phyloP scores from a whole-genome alignment of 2,329 filamentous ascomycete species.

The Emmonsiellopsis sp. region DNA sequence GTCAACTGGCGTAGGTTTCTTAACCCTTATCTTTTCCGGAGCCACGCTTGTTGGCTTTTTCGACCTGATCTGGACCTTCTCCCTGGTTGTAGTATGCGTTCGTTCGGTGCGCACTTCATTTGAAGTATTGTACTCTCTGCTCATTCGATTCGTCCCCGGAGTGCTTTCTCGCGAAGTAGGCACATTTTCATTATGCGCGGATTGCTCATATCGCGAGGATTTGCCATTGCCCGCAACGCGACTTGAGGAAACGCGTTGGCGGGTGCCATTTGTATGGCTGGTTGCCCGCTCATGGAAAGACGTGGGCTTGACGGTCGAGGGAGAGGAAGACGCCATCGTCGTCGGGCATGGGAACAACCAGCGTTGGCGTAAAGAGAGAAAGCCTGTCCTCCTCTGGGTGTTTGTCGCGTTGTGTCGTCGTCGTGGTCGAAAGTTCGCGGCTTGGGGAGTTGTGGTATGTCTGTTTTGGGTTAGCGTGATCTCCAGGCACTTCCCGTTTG shows the following conservation, averaged over 20 bases:
- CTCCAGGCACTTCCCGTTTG: conserved; percentile 12
- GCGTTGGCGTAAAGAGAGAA: not conserved
- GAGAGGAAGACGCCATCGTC: conserved; percentile 13
- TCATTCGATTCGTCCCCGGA: conserved; percentile 14
- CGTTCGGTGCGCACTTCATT: conserved; percentile 33
- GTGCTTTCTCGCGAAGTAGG: conserved; percentile 9
- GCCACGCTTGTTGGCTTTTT: conserved; percentile 45
- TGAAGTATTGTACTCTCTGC: conserved; percentile 25
- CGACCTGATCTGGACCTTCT: conserved; percentile 51
- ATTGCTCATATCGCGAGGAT: conserved; percentile 9
- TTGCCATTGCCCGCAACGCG: conserved; percentile 22
- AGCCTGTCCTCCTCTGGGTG: not conserved
- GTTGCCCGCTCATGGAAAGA: conserved; percentile 31
- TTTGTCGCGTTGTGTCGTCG: not conserved
- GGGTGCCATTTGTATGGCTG: conserved; percentile 27
- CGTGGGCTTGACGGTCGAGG: conserved; percentile 23
- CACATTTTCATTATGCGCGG: conserved; percentile 12
- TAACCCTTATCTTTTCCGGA: conserved; percentile 23
- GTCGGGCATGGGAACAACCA: conserved; percentile 13
- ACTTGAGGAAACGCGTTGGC: conserved; percentile 32
- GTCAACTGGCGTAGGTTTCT: conserved; percentile 17
- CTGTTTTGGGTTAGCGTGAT: conserved; percentile 16
- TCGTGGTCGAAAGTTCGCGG: not conserved
- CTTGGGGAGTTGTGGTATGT: not conserved
- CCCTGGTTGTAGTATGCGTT: conserved; percentile 49